Evolutionary conservation across 768 basidiomycete species (phyloP), one percentile per base, ranked within the genome.

Genomic region (Lactifluus piperatus): DNA sequence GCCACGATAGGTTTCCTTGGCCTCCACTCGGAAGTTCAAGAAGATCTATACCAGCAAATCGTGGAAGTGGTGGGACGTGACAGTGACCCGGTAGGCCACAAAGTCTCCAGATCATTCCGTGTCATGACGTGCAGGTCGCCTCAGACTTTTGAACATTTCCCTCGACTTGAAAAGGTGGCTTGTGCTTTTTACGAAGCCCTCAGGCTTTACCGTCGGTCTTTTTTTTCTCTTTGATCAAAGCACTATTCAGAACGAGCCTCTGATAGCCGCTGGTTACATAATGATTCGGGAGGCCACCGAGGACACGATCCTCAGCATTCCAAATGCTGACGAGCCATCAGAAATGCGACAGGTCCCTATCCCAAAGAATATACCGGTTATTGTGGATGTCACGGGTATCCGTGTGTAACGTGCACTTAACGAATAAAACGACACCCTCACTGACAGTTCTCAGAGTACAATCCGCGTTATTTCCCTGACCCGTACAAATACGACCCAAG

Each of bases 401-500:
- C 48, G 48, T 49, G 65, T 20, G 22, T 37, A 10, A 7, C 4
- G 34, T 14, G 3, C 37, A 30, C 46, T 34, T 32, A 10, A 36
- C 16, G 27, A 24, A 34, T 5, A 20, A 20, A 36, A 24, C 29
- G 30, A 32, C 48, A n/a, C 11, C 2, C 30, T 39, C 49, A 24
- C 39, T 22, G 13, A n/a, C 18, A 4, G n/a, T 8, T 24, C 2
- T 20, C 58, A 75, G 76, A 74, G 43, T 71, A 74, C 63, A 71
- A 75, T 57, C 67, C 71, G 4, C 65, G 67, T 8, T 67, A 72
- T 54, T 76, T 74, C 58, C 58, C 69, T 11, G 71, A 75, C 8
- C 76, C 77, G 1, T 65, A 71, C 14, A 66, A 69, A 36, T 76
- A 69, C 60, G 65, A 68, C 26, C 71, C 75, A 14, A 70, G 71